phyloP scores from a whole-genome alignment of 2,329 filamentous ascomycete genomes.

The Colletotrichum sp. region DNA sequence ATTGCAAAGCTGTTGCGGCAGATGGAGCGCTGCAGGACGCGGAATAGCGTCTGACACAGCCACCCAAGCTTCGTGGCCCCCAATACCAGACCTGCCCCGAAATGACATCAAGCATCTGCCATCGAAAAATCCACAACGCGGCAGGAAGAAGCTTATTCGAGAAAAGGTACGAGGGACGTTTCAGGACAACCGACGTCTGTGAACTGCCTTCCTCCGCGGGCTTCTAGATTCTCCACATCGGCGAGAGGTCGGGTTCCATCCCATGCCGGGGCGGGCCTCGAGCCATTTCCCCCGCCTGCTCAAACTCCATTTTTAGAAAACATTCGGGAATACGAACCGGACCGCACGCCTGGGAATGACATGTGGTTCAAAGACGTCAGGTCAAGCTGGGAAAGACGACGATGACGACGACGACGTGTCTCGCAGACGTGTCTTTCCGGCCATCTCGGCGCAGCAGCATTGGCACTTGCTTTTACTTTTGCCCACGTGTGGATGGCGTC shows the following conservation, averaged over 20 bases:
- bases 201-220: neutral
- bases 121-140: conserved; percentile 8
- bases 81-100: neutral
- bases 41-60: conserved; percentile 14
- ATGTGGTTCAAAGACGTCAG: neutral
- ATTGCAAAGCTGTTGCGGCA: neutral
- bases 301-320: conserved; percentile 15
- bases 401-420: neutral
- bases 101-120: conserved; percentile 13
- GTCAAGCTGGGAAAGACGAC: neutral
- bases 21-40: neutral
- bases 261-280: neutral
- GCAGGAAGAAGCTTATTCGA: conserved; percentile 23
- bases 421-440: neutral
- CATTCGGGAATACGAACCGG: conserved; percentile 5
- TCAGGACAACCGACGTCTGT: neutral
- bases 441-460: neutral
- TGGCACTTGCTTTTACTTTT: neutral
- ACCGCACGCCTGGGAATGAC: conserved; percentile 3
- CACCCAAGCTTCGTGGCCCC: conserved; percentile 15
- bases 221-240: neutral
- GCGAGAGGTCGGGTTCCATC: neutral
- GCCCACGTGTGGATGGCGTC: neutral
- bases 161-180: neutral
- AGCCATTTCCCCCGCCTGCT: neutral